Base-by-base conservation (phyloP, 2,329 filamentous ascomycete genomes). In the Penicillium fuscoglaucum region DNA sequence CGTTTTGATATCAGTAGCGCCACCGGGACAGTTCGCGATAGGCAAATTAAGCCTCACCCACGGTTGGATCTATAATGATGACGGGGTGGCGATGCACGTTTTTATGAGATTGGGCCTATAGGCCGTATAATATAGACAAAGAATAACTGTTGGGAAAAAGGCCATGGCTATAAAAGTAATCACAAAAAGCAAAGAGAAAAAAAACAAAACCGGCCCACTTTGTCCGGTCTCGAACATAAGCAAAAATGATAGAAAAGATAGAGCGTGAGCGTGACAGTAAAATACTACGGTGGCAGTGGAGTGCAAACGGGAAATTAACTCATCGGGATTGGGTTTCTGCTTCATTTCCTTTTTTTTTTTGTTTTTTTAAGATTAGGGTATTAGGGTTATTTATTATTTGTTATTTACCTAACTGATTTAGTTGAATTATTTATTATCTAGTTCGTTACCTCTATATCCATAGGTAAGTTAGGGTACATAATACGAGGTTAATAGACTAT, bases 151-250 rank as follows among this genome's bases (percentile, higher is more conserved):
- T 31, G 39, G 49, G 50, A 19, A 24, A 24, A 35, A 26, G 3
- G 24, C 7, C 19, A 41, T 51, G 7, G 12, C 17, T 28, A 55
- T 33, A 48, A 57, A 58, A 51, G 46, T 43, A 54, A 53, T 48
- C 31, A 15, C 26, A 26, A 57, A 58, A 50, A 44, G 58, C 54
- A 55, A 49, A 51, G 46, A 51, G 46, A 46, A 44, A 44, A 46
- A 51, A 57, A 47, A 46, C 4, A n/a, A 49, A 55, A 51, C 56
- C 28, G 52, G 50, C 47, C 49, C 47, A 56, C 46, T 47, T 52
- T 7, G 37, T 37, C 52, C 37, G 58, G 65, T 65, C 63, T 66
- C 60, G 63, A 63, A 57, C 57, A 55, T 37, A 37, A 52, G 31
- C 15, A 56, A 35, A 35, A 44, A 52, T 15, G 39, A 51, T 8